Evolutionary conservation across 768 basidiomycete genomes (phyloP).

Genomic region (Suillus paluster): DNA sequence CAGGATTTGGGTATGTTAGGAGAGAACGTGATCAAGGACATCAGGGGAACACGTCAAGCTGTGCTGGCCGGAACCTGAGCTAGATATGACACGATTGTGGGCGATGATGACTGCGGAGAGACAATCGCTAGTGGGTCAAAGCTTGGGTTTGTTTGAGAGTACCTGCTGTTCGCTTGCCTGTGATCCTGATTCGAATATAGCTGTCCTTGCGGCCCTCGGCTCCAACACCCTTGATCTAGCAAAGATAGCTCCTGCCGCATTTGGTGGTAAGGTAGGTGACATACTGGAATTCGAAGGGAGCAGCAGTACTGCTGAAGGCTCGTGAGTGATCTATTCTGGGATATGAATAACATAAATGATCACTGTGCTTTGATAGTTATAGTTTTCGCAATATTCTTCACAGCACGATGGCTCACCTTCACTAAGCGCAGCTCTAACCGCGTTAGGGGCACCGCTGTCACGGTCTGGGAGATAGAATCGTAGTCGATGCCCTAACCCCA

Average conservation of each 20-base stretch:
- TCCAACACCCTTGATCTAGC: constrained; percentile 26
- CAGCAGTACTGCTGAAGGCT: constrained; percentile 60
- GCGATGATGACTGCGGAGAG: constrained; percentile 67
- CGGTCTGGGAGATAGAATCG: constrained; percentile 58
- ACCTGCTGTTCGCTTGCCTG: neutral
- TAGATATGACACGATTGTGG: constrained; percentile 62
- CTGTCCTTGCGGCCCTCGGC: constrained; percentile 39
- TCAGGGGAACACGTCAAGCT: constrained; percentile 40
- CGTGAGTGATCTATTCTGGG: constrained; percentile 38
- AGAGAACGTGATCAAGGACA: constrained; percentile 14
- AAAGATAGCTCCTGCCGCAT: constrained; percentile 17
- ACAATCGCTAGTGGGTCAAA: constrained; percentile 57
- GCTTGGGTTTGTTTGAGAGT: constrained; percentile 25
- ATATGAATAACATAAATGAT: neutral
- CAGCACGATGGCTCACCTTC: constrained; percentile 32
- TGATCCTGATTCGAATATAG: constrained; percentile 16
- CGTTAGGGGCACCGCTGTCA: constrained; percentile 7
- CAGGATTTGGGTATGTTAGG: neutral
- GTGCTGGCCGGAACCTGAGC: constrained; percentile 52
- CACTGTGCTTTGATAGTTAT: too few relatives aligned
- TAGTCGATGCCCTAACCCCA: constrained; percentile 57
- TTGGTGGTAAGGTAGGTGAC: constrained; percentile 41
- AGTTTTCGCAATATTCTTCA: constrained; percentile 52
- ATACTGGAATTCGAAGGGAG: constrained; percentile 50
- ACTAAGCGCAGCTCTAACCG: constrained; percentile 29